A percentile compares a stretch with the other conserved stretches of the same genome.
Evolutionary conservation across 2,329 filamentous ascomycete species (phyloP).

Genomic region (Fusarium armeniacum): DNA sequence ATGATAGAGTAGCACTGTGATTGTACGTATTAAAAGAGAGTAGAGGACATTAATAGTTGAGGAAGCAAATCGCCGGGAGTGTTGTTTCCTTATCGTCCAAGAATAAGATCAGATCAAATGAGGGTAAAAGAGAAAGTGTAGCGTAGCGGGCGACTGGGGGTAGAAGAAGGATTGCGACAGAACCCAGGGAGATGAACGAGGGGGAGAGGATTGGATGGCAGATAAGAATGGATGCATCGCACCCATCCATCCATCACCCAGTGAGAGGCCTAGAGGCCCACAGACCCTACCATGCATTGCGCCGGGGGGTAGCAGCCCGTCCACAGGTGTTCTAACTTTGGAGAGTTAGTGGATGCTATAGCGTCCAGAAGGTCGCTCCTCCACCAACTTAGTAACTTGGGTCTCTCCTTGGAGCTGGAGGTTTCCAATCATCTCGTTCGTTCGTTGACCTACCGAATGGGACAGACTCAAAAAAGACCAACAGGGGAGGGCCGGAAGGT

Average conservation of each 20-base stretch:
- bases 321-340: conserved; percentile 30
- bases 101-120: conserved; percentile 46
- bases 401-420: conserved; percentile 11
- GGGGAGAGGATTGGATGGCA: conserved; percentile 40
- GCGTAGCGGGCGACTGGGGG: conserved; percentile 47
- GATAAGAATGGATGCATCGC: conserved; percentile 29
- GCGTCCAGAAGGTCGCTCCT: conserved; percentile 24
- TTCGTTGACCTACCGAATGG: conserved; percentile 20
- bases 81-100: conserved; percentile 49
- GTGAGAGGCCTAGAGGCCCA: conserved; percentile 7
- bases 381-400: conserved; percentile 13
- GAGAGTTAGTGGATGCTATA: conserved; percentile 35
- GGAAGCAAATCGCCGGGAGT: conserved; percentile 49
- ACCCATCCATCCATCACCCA: not conserved
- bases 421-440: conserved; percentile 5
- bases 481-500: conserved; percentile 40
- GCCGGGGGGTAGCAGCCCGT: conserved; percentile 18
- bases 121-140: conserved; percentile 45
- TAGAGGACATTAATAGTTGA: conserved; percentile 40
- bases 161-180: conserved; percentile 44
- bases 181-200: conserved; percentile 33
- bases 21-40: conserved; percentile 45
- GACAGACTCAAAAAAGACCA: conserved; percentile 10
- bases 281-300: conserved; percentile 2
- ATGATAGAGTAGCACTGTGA: conserved; percentile 1